phyloP scores from a whole-genome alignment of 139 green algal genomes.

The Desmodesmus armatus region DNA sequence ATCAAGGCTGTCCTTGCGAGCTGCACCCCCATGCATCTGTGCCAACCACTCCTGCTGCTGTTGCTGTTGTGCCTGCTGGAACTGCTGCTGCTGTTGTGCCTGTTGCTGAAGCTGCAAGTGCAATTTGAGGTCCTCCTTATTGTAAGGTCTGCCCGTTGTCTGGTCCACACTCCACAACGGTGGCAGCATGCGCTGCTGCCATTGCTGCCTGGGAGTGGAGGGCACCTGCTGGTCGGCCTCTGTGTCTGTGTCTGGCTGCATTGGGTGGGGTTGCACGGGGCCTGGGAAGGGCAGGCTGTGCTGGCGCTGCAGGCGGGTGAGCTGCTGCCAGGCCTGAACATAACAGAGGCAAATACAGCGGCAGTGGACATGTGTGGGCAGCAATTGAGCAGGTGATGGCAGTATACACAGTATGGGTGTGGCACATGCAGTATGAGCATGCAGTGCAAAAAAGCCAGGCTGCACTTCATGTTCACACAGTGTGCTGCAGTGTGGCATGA shows the following conservation, averaged over 20 bases:
- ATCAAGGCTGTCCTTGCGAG: too few species aligned
- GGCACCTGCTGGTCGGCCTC: background rate
- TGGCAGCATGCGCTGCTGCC: conserved; percentile 31
- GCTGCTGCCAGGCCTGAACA: conserved; percentile 64
- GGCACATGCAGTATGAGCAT: too few species aligned
- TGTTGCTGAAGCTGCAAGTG: background rate
- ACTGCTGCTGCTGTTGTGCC: background rate
- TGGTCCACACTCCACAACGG: conserved; percentile 14
- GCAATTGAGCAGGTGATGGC: too few species aligned
- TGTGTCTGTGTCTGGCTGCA: conserved; percentile 15
- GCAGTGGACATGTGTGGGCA: conserved; percentile 72
- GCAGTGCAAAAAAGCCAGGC: too few species aligned
- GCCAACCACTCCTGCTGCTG: background rate
- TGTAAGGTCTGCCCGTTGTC: background rate
- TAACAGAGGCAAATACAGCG: conserved; percentile 71
- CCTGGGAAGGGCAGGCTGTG: conserved; percentile 43
- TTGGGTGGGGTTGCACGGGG: background rate
- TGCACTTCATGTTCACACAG: too few species aligned
- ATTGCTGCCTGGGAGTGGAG: conserved; percentile 24
- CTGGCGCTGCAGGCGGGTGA: conserved; percentile 29
- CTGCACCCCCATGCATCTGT: background rate
- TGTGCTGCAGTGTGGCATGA: too few species aligned
- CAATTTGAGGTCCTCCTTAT: background rate
- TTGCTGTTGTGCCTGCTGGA: background rate
- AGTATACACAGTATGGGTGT: too few species aligned